Base-by-base conservation (phyloP, 768 basidiomycete genomes). In the Mycena crocata region DNA sequence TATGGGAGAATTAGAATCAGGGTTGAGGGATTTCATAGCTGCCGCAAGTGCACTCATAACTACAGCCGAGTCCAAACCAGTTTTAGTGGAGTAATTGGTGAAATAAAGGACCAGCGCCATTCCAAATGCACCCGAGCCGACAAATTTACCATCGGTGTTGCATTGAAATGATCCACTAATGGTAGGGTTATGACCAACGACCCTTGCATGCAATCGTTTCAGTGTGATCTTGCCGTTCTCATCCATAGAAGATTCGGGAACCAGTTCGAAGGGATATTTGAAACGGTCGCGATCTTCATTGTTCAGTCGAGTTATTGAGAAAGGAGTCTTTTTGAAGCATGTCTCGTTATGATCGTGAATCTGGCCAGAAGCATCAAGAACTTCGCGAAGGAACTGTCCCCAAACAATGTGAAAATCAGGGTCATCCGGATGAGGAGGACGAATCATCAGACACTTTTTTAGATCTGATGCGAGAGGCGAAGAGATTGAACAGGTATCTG, bases 141-240 rank as follows among this genome's bases (percentile, higher is more conserved):
- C 37, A 23, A 67, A 71, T 57, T 68, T 71, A 2, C 49, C 51
- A n/a, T 71, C 66, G 8, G 66, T 64, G 26, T 71, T 71, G 46
- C 69, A 71, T n/a, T 67, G 66, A 23, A 64, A 61, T 7, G 42
- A 45, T 4, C 66, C 39, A 32, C 56, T 52, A 21, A 64, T 42
- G 1, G n/a, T n/a, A n/a, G n/a, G n/a, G n/a, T n/a, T n/a, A n/a
- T n/a, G n/a, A n/a, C n/a, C n/a, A n/a, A n/a, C 69, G 21, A 67
- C 57, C 3, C 17, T 23, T 24, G 13, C 46, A 52, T 67, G 15
- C 3, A 14, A 5, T 1, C 62, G 66, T 35, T 64, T 64, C 48
- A 60, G 13, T 8, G 49, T 28, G 8, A 71, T 60, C 24, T 61
- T 67, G 15, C 69, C 69, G 39, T 71, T 50, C 9, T 71, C 66